Base-by-base conservation (phyloP, 345 rosid species). In the Eucalyptus grandis region DNA sequence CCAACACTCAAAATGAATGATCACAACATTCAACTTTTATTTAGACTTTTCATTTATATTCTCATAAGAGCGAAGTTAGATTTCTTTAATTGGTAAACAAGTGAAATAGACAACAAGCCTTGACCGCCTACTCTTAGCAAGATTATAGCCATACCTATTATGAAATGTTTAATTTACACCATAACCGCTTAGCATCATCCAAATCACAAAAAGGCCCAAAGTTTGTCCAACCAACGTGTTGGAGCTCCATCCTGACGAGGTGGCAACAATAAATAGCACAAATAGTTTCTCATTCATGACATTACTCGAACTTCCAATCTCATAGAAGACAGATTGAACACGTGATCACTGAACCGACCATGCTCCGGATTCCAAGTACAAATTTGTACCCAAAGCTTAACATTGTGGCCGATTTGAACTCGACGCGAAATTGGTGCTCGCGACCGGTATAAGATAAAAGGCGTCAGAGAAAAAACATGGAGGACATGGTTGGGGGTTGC, bases 281-380 rank as follows among this genome's bases (percentile, higher is more conserved):
- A 17, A 2, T 1, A 17, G 7, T 1, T 34, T 19, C 3, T 69
- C 0, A 14, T 22, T 34, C 26, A 0, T 11, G 13, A 17, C 81
- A 3, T 69, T 69, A 37, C 26, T 69, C 4, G 81, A 69, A 69
- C 81, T 69, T 69, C 24, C 15, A 31, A 69, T 31, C 81, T 17
- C 81, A 2, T 31, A 9, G 37, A 14, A 14, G 37, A n/a, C 12
- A 16, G 9, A 53, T 53, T 19, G 58, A 19, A 19, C 77, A 65
- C 5, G 21, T n/a, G 77, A 65, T 65, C 40, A 17, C 14, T 16
- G 3, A 37, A 13, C 47, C 24, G 11, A 10, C 7, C 7, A 5
- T 34, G 81, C 81, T 69, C 6, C 17, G 26, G 82, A 69, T 16
- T 67, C 80, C 80, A 15, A n/a, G 9, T 31, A 31, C 21, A 31